Evolutionary conservation across 2,329 filamentous ascomycete genomes (phyloP).

Genomic region (Arthrocladium fulminans): DNA sequence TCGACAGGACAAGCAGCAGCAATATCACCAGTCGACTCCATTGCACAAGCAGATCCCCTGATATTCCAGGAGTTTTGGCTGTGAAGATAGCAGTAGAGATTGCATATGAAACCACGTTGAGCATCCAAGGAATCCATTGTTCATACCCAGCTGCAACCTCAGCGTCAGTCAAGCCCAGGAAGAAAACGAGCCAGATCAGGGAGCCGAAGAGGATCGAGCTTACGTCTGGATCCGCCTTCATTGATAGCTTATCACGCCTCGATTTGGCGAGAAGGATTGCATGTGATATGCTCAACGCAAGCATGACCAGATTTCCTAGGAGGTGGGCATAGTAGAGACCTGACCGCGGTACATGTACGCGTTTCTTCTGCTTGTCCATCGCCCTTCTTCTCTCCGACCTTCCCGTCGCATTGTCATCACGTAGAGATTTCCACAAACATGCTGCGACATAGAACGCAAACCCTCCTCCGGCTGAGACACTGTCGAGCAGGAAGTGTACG

Average conservation of each 20-base stretch:
- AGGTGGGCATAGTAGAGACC: constrained; percentile 1
- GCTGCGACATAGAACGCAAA: constrained; percentile 6
- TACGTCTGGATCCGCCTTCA: constrained; percentile 13
- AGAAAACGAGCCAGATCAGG: constrained; percentile 48
- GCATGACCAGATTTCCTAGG: background rate
- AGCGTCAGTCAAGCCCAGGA: constrained; percentile 46
- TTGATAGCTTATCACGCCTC: constrained; percentile 1
- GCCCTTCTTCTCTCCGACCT: background rate
- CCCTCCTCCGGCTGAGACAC: constrained; percentile 5
- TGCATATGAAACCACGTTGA: constrained; percentile 4
- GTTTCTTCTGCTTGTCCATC: background rate
- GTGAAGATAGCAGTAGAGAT: constrained; percentile 3
- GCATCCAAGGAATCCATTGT: constrained; percentile 5
- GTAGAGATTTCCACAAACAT: background rate
- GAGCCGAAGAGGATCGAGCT: constrained; percentile 13
- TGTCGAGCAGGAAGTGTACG: constrained; percentile 5
- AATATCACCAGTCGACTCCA: constrained; percentile 1
- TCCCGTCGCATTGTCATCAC: constrained; percentile 2
- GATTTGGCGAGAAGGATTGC: constrained; percentile 1
- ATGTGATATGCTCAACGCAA: constrained; percentile 3
- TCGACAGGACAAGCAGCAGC: background rate
- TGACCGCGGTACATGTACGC: background rate
- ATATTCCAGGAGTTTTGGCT: background rate
- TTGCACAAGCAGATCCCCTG: background rate
- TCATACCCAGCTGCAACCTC: constrained; percentile 48